phyloP scores from a whole-genome alignment of 2,329 filamentous ascomycete species.

The Fusarium bactridioides region DNA sequence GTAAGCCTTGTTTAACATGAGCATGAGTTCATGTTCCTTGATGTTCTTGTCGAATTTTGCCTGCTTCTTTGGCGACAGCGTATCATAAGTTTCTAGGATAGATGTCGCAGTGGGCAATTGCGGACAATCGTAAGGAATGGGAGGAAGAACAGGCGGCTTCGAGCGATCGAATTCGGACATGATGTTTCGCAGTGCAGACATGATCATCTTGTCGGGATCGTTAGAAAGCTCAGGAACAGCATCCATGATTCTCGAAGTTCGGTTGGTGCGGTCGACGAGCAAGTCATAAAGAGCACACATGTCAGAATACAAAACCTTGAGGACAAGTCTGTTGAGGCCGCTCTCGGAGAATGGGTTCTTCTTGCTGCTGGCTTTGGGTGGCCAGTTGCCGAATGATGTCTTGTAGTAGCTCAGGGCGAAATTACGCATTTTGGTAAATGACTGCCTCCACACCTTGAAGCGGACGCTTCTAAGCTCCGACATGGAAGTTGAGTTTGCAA shows the following conservation, averaged over 20 bases:
- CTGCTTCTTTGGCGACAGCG: conserved; percentile 76
- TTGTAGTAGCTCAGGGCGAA: conserved; percentile 76
- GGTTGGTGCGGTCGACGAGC: conserved; percentile 77
- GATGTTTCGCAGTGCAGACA: conserved; percentile 78
- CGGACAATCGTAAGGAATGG: conserved; percentile 89
- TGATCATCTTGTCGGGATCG: conserved; percentile 66
- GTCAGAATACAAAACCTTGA: conserved; percentile 85
- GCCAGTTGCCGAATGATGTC: conserved; percentile 73
- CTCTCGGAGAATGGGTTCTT: conserved; percentile 89
- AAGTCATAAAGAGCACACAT: conserved; percentile 88
- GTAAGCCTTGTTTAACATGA: conserved; percentile 81
- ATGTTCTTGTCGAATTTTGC: conserved; percentile 75
- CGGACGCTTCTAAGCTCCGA: conserved; percentile 79
- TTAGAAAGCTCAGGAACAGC: conserved; percentile 65
- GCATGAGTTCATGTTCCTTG: conserved; percentile 78
- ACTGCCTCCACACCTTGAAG: conserved; percentile 83
- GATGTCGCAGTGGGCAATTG: conserved; percentile 74
- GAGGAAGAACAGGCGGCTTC: conserved; percentile 87
- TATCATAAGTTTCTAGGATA: conserved; percentile 69
- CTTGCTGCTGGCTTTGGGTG: conserved; percentile 88
- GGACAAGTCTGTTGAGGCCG: conserved; percentile 84
- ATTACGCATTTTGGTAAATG: conserved; percentile 77
- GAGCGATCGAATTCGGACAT: conserved; percentile 89
- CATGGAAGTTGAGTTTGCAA: conserved; percentile 82
- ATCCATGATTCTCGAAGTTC: conserved; percentile 82